Evolutionary conservation across 2,329 filamentous ascomycete genomes (phyloP), one percentile per base, ranked within the genome.

Genomic region (Diaporthe vexans): DNA sequence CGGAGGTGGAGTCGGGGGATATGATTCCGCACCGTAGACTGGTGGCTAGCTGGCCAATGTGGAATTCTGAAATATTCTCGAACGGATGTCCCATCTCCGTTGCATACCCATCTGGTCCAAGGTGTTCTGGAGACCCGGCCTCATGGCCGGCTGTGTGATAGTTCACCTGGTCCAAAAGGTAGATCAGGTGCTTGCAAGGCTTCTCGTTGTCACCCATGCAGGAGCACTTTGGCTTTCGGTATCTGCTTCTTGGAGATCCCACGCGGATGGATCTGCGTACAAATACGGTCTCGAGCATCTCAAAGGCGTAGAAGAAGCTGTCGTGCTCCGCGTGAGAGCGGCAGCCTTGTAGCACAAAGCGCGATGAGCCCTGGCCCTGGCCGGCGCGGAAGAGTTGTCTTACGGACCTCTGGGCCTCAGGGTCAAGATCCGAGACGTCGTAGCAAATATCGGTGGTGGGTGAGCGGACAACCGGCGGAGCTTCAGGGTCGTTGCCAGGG

Each of bases 131-230:
- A 17, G 21, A 21, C 2, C 73, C 52, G 17, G 69, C 37, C 10
- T 29, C 43, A 51, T 84, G 82, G 54, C 83, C 80, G 75, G 86
- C 85, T 4, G 85, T 84, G 77, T 89, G 85, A 70, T 85, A 85
- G 26, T 86, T 83, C 40, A 91, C 83, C 77, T 86, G 86, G 79
- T 91, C 89, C 63, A 89, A 84, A 19, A 91, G 82, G 88, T 88
- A 90, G 37, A 91, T 79, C 40, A 89, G 80, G 75, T 91, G 89
- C 15, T 85, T 83, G 78, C 89, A 90, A 0, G 86, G 86, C 48
- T 78, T 76, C 59, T 77, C 76, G n/a, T 75, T 73, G 74, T 77
- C 71, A 74, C 76, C 74, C 79, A 77, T 78, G 75, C 88, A 90
- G 37, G 85, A 87, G 80, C 89, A 91, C 24, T 79, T 83, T 6